A percentile compares a stretch with the other conserved stretches of the same genome.
phyloP scores from a whole-genome alignment of 1,284 basidiomycete species.

The Fomes fomentarius region DNA sequence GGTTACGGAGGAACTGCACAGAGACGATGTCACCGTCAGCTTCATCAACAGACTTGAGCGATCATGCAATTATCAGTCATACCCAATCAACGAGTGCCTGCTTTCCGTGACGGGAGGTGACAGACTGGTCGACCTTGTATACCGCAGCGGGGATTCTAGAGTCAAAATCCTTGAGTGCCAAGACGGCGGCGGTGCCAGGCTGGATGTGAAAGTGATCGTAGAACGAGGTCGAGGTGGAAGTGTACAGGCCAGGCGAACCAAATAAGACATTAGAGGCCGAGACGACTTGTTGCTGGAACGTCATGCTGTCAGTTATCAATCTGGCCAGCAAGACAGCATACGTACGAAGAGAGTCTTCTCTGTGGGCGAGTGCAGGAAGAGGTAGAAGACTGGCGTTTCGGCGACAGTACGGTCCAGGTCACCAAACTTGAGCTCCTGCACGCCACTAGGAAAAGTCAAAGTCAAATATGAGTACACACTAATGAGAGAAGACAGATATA shows the following conservation, averaged over 20 bases:
- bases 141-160: conserved; percentile 37
- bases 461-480: conserved; percentile 7
- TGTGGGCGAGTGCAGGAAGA: conserved; percentile 65
- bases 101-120: conserved; percentile 6
- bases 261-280: conserved; percentile 61
- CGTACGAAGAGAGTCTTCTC: conserved; percentile 49
- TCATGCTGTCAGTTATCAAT: background rate
- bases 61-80: background rate
- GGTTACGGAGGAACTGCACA: conserved; percentile 50
- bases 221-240: conserved; percentile 49
- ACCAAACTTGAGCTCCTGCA: conserved; percentile 51
- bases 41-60: too few relatives aligned
- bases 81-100: conserved; percentile 32
- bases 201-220: conserved; percentile 58
- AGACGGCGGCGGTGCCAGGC: conserved; percentile 52
- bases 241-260: conserved; percentile 71
- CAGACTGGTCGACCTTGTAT: conserved; percentile 23
- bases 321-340: conserved; percentile 9
- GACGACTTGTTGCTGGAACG: conserved; percentile 46
- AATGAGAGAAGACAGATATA: background rate
- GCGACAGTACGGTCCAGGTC: conserved; percentile 54
- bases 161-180: conserved; percentile 79
- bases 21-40: too few relatives aligned
- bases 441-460: conserved; percentile 39
- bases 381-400: conserved; percentile 70